Percentiles rank a stretch among this genome's conserved stretches.
Conservation (phyloP, 2,329 filamentous ascomycete species). For the Exserohilum turcica region DNA sequence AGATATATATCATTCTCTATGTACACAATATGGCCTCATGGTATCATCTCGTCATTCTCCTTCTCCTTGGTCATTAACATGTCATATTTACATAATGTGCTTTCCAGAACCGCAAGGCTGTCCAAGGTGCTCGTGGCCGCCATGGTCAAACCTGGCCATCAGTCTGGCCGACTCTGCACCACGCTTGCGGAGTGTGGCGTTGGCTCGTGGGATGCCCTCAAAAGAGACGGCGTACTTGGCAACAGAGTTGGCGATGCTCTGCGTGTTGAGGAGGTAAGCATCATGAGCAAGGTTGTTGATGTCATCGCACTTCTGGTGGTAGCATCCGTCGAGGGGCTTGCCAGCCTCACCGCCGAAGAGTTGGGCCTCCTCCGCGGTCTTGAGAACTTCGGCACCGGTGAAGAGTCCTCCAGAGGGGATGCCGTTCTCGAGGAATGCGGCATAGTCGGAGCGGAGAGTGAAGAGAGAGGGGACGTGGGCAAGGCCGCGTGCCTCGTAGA, state of each 20-base stretch:
- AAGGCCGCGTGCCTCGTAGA: slow-evolving; percentile 43
- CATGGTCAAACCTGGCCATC: slow-evolving; percentile 31
- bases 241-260: slow-evolving; percentile 48
- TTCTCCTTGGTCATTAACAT: not conserved
- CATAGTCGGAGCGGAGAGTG: slow-evolving; percentile 49
- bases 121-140: slow-evolving; percentile 35
- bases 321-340: slow-evolving; percentile 45
- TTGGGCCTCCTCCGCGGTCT: slow-evolving; percentile 45
- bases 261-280: slow-evolving; percentile 46
- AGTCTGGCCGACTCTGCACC: slow-evolving; percentile 32
- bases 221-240: slow-evolving; percentile 47
- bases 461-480: slow-evolving; percentile 45
- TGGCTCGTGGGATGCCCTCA: slow-evolving; percentile 42
- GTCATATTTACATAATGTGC: slow-evolving; percentile 16
- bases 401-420: slow-evolving; percentile 49
- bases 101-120: slow-evolving; percentile 32
- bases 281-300: slow-evolving; percentile 46
- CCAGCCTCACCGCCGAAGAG: slow-evolving; percentile 48
- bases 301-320: slow-evolving; percentile 47
- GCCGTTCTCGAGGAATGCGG: slow-evolving; percentile 49
- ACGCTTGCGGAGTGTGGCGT: slow-evolving; percentile 37
- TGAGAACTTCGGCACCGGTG: slow-evolving; percentile 49
- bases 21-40: not conserved
- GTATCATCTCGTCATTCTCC: slow-evolving; percentile 2
- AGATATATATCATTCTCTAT: not conserved